These are phyloP conservation scores for Xylaria bambusicola DNA, from an alignment of 495 filamentous ascomycete species.

Conservation along the genomic window DNA sequence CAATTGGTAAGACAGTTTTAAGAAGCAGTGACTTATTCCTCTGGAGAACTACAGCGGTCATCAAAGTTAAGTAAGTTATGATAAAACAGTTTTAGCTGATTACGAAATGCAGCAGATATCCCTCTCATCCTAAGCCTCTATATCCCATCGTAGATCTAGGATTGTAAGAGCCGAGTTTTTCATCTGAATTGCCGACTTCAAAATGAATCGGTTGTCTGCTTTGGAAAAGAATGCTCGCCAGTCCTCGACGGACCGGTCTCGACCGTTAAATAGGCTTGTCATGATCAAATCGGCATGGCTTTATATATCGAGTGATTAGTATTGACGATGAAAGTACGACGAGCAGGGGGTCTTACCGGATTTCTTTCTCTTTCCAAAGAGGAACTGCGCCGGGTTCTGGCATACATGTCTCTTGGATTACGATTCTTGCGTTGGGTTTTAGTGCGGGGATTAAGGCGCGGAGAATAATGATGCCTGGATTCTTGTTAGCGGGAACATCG, in stretches of 20 bases:
- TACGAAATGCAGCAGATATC: too few relatives aligned
- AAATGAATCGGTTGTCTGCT: neutral
- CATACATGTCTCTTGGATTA: conserved; percentile 47
- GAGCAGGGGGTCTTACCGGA: conserved; percentile 11
- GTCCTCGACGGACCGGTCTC: neutral
- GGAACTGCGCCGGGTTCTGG: conserved; percentile 21
- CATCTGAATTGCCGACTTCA: neutral
- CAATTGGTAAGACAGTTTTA: too few relatives aligned
- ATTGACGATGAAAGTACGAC: too few relatives aligned
- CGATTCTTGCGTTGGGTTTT: conserved; percentile 35
- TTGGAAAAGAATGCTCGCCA: neutral
- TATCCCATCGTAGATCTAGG: neutral
- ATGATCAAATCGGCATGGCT: neutral
- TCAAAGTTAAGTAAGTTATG: too few relatives aligned
- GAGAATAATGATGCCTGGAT: conserved; percentile 43
- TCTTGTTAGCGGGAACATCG: too few relatives aligned
- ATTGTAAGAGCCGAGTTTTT: neutral
- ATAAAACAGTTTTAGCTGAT: too few relatives aligned
- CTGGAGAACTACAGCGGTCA: too few relatives aligned
- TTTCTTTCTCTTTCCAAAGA: conserved; percentile 16
- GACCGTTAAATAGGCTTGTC: neutral
- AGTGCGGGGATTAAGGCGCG: conserved; percentile 42
- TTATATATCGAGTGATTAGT: neutral
- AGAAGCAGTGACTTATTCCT: too few relatives aligned
- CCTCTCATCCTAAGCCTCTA: too few relatives aligned